phyloP scores from a whole-genome alignment of 169 alveolate species.

The Plasmodium adleri region DNA sequence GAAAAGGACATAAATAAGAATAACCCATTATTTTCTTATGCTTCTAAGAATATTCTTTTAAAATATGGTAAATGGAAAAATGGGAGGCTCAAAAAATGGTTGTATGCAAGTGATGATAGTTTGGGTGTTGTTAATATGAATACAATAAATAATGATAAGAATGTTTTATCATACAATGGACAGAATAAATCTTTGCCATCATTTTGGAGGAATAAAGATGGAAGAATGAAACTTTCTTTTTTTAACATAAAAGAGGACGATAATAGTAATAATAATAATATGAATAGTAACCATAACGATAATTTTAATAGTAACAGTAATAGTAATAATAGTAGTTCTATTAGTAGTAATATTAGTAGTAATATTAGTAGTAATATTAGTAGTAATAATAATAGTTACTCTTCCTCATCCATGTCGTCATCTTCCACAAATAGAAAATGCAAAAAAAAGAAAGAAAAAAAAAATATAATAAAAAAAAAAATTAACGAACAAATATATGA shows the following conservation, averaged over 20 bases:
- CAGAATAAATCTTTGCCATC: background rate
- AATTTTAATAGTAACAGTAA: too few relatives aligned
- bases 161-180: background rate
- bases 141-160: background rate
- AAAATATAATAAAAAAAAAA: too few relatives aligned
- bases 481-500: too few relatives aligned
- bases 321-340: too few relatives aligned
- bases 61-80: constrained; percentile 68
- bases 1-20: constrained; percentile 37
- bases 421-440: too few relatives aligned
- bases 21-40: constrained; percentile 33
- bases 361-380: constrained; percentile 8
- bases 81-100: constrained; percentile 56
- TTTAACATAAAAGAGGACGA: too few relatives aligned
- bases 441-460: too few relatives aligned
- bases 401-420: background rate
- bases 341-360: background rate
- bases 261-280: too few relatives aligned
- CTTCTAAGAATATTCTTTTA: constrained; percentile 51
- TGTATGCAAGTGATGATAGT: constrained; percentile 23
- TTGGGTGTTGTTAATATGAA: background rate
- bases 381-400: constrained; percentile 11
- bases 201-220: too few relatives aligned
- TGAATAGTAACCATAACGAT: too few relatives aligned
- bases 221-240: too few relatives aligned